phyloP scores from a whole-genome alignment of 2,329 filamentous ascomycete genomes.

The Alternaria solani region DNA sequence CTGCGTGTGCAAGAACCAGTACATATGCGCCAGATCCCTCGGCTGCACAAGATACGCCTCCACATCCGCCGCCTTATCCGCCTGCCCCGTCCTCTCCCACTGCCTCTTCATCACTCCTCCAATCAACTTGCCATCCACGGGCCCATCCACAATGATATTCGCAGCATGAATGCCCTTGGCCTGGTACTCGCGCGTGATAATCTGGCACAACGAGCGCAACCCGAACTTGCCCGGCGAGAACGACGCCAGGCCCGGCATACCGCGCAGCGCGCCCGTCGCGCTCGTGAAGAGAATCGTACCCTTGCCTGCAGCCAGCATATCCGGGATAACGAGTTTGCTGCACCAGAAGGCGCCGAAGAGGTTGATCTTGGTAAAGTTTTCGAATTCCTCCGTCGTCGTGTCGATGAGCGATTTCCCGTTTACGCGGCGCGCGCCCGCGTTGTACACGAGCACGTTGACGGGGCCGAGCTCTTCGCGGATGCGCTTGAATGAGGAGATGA shows the following conservation, averaged over 20 bases:
- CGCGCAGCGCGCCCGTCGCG: not conserved
- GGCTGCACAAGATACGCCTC: slow-evolving; percentile 18
- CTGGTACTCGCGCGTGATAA: not conserved
- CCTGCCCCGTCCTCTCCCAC: not conserved
- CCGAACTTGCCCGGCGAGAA: not conserved
- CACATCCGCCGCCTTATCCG: slow-evolving; percentile 10
- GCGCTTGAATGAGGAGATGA: not conserved
- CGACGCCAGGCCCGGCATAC: not conserved
- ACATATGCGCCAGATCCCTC: slow-evolving; percentile 22
- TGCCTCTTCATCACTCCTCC: not conserved
- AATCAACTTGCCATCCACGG: not conserved
- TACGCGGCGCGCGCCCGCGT: not conserved
- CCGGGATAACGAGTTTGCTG: not conserved
- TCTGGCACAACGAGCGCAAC: not conserved
- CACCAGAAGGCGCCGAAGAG: not conserved
- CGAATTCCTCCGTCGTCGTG: not conserved
- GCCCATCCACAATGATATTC: not conserved
- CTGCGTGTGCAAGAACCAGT: slow-evolving; percentile 33
- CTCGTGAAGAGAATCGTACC: not conserved
- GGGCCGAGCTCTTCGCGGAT: not conserved
- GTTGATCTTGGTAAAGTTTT: not conserved
- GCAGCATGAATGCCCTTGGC: not conserved
- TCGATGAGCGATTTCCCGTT: not conserved
- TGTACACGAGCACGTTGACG: not conserved
- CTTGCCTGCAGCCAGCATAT: not conserved